These are phyloP conservation scores for Cordyceps cateniannulata DNA, from an alignment of 2,329 filamentous ascomycete species.

Conservation along the genomic window DNA sequence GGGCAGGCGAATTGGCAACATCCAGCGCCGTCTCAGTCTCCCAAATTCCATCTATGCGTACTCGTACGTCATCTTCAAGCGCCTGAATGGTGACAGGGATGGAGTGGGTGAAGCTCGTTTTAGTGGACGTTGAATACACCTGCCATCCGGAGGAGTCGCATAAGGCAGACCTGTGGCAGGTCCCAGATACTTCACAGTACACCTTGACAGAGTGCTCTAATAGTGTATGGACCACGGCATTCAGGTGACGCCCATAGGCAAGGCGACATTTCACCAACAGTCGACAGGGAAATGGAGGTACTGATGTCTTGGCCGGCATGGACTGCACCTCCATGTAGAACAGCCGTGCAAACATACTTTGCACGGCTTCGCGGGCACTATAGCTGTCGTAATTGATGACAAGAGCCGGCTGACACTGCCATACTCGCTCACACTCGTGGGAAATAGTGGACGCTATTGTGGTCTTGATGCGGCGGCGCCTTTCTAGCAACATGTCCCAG, in stretches of 20 bases:
- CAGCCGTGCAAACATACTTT: not conserved
- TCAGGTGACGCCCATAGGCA: not conserved
- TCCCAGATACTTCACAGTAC: not conserved
- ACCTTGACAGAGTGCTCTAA: not conserved
- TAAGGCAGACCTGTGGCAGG: not conserved
- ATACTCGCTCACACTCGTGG: not conserved
- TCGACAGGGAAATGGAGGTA: not conserved
- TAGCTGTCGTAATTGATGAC: not conserved
- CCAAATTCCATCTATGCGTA: not conserved
- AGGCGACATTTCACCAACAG: not conserved
- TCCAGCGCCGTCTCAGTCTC: not conserved
- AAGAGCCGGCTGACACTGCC: not conserved
- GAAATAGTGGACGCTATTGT: not conserved
- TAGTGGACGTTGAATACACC: not conserved
- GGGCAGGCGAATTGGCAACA: not conserved
- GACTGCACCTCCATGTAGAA: not conserved
- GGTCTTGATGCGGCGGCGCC: not conserved
- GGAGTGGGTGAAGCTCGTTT: not conserved
- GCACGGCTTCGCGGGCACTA: not conserved
- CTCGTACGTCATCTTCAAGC: not conserved
- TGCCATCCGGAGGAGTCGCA: not conserved
- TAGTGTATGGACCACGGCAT: not conserved
- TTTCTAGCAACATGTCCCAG: not conserved
- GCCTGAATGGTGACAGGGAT: not conserved
- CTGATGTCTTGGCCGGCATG: not conserved